A percentile compares a stretch with the other conserved stretches of the same genome.
These are phyloP conservation scores for Tuber microsphaerosporum DNA, from an alignment of 495 filamentous ascomycete genomes.

Conservation along the genomic window DNA sequence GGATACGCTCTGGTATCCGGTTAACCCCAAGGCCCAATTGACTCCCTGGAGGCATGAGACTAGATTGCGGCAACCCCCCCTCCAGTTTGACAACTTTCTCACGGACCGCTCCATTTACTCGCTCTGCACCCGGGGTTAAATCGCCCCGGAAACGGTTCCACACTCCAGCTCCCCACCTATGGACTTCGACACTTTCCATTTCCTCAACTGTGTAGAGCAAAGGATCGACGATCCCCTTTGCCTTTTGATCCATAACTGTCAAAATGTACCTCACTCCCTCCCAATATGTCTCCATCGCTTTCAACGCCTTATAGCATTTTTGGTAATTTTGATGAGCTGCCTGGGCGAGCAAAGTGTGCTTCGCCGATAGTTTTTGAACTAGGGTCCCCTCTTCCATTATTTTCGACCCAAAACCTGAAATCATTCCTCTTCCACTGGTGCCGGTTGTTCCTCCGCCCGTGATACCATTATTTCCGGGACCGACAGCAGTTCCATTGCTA, in stretches of 20 bases:
- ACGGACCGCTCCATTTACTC: neutral
- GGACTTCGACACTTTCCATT: conserved; percentile 57
- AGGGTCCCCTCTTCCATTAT: conserved; percentile 18
- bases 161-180: conserved; percentile 28
- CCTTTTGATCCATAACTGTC: conserved; percentile 76
- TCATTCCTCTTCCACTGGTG: conserved; percentile 12
- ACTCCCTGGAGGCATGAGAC: conserved; percentile 28
- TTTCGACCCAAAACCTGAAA: conserved; percentile 16
- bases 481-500: conserved; percentile 11
- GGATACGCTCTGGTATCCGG: conserved; percentile 38
- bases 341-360: conserved; percentile 65
- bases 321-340: conserved; percentile 75
- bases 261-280: conserved; percentile 79
- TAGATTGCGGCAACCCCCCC: conserved; percentile 20
- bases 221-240: conserved; percentile 74
- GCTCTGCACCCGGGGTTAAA: neutral
- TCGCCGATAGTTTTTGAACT: conserved; percentile 38
- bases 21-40: conserved; percentile 39
- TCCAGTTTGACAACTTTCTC: conserved; percentile 19
- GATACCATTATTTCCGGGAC: neutral
- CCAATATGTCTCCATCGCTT: conserved; percentile 72
- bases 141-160: conserved; percentile 29
- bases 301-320: conserved; percentile 69
- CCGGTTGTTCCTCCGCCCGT: neutral
- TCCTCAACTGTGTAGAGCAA: conserved; percentile 72